Base-by-base conservation (phyloP, 805 yeast species). In the Metschnikowia continentalis region DNA sequence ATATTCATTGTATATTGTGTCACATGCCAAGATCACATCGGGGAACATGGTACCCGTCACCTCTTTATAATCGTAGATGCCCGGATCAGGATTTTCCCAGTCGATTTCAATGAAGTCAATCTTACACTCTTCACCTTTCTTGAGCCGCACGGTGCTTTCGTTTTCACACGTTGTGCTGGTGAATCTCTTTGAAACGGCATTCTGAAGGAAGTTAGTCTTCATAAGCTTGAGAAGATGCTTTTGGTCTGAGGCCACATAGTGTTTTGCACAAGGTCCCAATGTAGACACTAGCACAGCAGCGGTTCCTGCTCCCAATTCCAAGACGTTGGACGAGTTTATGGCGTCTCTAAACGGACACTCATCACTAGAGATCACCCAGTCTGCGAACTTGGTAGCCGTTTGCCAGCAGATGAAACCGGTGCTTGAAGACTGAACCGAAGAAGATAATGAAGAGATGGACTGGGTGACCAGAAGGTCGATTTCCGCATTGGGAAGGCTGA, bases 391-490 rank as follows among this genome's bases (percentile, higher is more conserved):
- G 2, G 75, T 71, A 1, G 82, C 71, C 1, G 81, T 69, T 39
- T 69, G 68, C 90, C 90, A 84, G 37, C 83, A 68, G 3, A 84
- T 76, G 53, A 79, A 85, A 11, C 90, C 90, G 0, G 89, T 83
- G 4, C 85, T 77, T 17, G 78, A 70, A 14, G 66, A 38, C 26
- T 69, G 61, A 0, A 61, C 58, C 23, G 65, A 62, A 2, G 75
- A 70, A 10, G 70, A 61, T 26, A 71, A 60, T 11, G 64, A 62
- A 6, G 71, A 55, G 8, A 70, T 56, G 13, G 75, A 70, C 52
- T 74, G 78, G 13, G 58, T 50, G 7, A 74, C 65, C 15, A 46
- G 49, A 23, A 74, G 51, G 32, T 69, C 74, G 11, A 61, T 50
- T 2, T 56, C 60, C 3, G 61, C 46, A 3, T 23, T 30, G 7